Percentiles rank a stretch among this genome's conserved stretches.
Evolutionary conservation across 768 basidiomycete species (phyloP).

Genomic region (Boletus coccyginus): DNA sequence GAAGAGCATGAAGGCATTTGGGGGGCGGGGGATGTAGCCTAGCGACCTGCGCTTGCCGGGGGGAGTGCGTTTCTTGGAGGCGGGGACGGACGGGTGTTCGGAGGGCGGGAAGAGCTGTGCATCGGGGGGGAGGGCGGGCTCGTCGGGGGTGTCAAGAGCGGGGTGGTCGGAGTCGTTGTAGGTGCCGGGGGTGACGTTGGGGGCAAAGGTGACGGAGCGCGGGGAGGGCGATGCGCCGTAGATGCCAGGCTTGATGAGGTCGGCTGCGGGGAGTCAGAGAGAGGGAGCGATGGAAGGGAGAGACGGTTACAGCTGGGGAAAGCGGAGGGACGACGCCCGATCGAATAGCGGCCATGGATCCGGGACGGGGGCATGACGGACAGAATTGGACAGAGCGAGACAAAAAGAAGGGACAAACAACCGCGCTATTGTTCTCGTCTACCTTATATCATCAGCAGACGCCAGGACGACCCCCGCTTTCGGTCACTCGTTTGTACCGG

Average conservation of each 20-base stretch:
- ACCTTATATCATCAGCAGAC: constrained; percentile 24
- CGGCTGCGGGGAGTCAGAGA: constrained; percentile 18
- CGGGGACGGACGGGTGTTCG: constrained; percentile 35
- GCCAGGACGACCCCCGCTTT: constrained; percentile 6
- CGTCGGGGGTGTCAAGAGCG: constrained; percentile 20
- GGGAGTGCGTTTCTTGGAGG: constrained; percentile 47
- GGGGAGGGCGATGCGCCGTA: constrained; percentile 46
- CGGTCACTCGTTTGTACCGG: constrained; percentile 15
- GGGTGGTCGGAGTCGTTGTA: constrained; percentile 39
- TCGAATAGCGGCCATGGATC: constrained; percentile 26
- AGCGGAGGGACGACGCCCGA: constrained; percentile 41
- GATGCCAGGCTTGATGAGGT: constrained; percentile 49
- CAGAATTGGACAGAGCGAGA: constrained; percentile 3
- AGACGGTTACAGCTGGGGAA: constrained; percentile 27
- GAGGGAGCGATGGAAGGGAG: background rate
- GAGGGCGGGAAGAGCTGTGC: constrained; percentile 56
- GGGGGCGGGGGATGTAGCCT: constrained; percentile 30
- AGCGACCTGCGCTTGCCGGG: constrained; percentile 66
- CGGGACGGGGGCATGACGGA: constrained; percentile 17
- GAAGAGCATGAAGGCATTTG: constrained; percentile 38
- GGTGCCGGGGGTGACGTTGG: constrained; percentile 56
- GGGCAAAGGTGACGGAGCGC: constrained; percentile 59
- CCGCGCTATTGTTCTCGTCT: constrained; percentile 24
- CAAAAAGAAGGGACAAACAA: constrained; percentile 19
- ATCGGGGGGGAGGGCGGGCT: constrained; percentile 31